Base-by-base conservation (phyloP, 108 stramenopile species). In the Nitzschia inconspicua region DNA sequence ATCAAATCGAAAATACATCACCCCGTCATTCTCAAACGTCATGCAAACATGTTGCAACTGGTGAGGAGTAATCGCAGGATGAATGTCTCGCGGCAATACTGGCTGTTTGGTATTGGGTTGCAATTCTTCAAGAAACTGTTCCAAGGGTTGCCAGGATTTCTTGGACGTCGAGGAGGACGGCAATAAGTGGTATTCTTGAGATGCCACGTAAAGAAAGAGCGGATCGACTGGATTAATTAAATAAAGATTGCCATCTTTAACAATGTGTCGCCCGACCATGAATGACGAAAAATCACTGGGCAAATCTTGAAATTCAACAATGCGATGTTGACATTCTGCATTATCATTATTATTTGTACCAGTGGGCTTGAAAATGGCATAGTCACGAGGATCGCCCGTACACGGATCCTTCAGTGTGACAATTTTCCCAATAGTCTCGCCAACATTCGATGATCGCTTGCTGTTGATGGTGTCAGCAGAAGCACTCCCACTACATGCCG, bases 211-310 rank as follows among this genome's bases (percentile, higher is more conserved):
- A 62, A 82, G 81, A 54, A 73, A 88, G 13, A 88, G 53, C 5
- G 87, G 87, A 69, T 88, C 87, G 14, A 88, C 65, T 10, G 68
- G 53, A 13, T 76, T 83, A 16, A 69, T 44, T 18, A 88, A 57
- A 46, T 79, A 67, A 49, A 88, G 13, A 32, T 48, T 31, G 8
- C 76, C 73, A 60, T 88, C 73, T 31, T 76, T 74, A 9, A 84
- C 53, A 14, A 88, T 50, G 6, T 75, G 72, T 2, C 78, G 76
- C 46, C 76, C 81, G 13, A 83, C 67, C 22, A 88, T 59, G 43
- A 76, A 84, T 25, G 78, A 74, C 18, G 79, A 80, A 52, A 84
- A 84, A 29, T 80, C 75, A 8, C 44, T 60, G 4, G 25, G 14
- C 4, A 80, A 52, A 26, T 44, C 61, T 57, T 80, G 84, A 6